Conservation (phyloP, 2,329 filamentous ascomycete genomes). For the Pseudofabraea citricarpa region DNA sequence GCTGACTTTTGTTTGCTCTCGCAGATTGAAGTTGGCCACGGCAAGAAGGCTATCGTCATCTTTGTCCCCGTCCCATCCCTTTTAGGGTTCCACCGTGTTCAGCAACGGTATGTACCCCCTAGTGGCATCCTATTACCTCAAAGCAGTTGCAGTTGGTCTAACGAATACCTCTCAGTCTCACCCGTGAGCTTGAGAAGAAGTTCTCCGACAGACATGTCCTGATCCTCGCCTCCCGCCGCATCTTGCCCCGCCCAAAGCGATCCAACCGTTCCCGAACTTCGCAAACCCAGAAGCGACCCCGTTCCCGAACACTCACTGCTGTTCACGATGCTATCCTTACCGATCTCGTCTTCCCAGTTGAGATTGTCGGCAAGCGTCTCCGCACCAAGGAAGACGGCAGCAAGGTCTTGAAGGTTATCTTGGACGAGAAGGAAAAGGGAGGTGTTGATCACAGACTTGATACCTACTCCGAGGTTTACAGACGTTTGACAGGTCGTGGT, state of each 20-base stretch:
- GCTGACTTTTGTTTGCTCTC: slow-evolving; percentile 62
- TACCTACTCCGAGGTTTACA: slow-evolving; percentile 99
- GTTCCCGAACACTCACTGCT: slow-evolving; percentile 94
- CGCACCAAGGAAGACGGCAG: slow-evolving; percentile 98
- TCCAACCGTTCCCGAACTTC: slow-evolving; percentile 93
- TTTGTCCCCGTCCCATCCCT: slow-evolving; percentile 99
- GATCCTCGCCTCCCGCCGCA: slow-evolving; percentile 98
- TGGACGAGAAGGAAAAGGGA: slow-evolving; percentile 99
- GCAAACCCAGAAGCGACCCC: slow-evolving; percentile 98
- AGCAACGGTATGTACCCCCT: slow-evolving; percentile 80
- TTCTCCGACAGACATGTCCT: slow-evolving; percentile 99
- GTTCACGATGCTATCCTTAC: slow-evolving; percentile 98
- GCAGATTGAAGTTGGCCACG: slow-evolving; percentile 99
- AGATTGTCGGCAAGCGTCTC: slow-evolving; percentile 99
- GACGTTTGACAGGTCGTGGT: slow-evolving; percentile 90
- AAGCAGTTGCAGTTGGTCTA: too few species aligned
- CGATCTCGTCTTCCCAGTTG: slow-evolving; percentile 98
- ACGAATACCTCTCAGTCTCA: slow-evolving; percentile 60
- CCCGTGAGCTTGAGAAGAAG: slow-evolving; percentile 99
- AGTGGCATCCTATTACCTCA: background rate
- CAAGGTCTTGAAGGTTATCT: slow-evolving; percentile 98
- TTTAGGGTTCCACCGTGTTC: slow-evolving; percentile 97
- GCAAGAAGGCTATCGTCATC: slow-evolving; percentile 99
- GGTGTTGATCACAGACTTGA: slow-evolving; percentile 99
- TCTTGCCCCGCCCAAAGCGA: slow-evolving; percentile 97